Percentiles rank a stretch among this genome's conserved stretches.
phyloP scores from a whole-genome alignment of 768 basidiomycete genomes.

The Termitomyces sp. region DNA sequence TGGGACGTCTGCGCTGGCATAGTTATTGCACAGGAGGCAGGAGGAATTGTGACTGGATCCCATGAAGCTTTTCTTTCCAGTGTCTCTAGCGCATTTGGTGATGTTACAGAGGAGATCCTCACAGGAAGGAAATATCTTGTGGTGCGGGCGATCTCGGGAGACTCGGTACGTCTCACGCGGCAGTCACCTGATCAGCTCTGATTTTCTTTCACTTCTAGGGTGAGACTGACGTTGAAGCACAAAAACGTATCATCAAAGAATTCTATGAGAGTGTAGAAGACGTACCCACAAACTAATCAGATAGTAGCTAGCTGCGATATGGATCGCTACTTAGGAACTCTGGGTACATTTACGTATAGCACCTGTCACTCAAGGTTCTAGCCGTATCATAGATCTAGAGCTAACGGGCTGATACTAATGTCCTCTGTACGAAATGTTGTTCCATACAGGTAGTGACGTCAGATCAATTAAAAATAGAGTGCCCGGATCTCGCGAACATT shows the following conservation, averaged over 20 bases:
- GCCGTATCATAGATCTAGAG: background rate
- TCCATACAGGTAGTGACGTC: background rate
- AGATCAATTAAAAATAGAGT: background rate
- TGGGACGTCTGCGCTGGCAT: conserved; percentile 94
- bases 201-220: conserved; percentile 18
- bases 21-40: conserved; percentile 88
- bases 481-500: background rate
- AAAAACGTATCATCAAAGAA: conserved; percentile 76
- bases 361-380: background rate
- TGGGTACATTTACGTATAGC: background rate
- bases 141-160: conserved; percentile 61
- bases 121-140: conserved; percentile 79
- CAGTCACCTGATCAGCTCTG: background rate
- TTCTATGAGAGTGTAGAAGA: conserved; percentile 84
- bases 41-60: conserved; percentile 72
- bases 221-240: conserved; percentile 66
- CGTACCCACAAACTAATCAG: conserved; percentile 43
- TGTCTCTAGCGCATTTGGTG: conserved; percentile 39
- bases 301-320: background rate
- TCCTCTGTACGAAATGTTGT: too few species aligned
- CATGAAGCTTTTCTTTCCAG: conserved; percentile 39
- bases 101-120: conserved; percentile 64
- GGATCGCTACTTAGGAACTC: background rate
- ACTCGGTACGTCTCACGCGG: conserved; percentile 31
- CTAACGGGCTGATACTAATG: too few species aligned